phyloP scores from a whole-genome alignment of 2,329 filamentous ascomycete species.

The Shiraia bambusicola region DNA sequence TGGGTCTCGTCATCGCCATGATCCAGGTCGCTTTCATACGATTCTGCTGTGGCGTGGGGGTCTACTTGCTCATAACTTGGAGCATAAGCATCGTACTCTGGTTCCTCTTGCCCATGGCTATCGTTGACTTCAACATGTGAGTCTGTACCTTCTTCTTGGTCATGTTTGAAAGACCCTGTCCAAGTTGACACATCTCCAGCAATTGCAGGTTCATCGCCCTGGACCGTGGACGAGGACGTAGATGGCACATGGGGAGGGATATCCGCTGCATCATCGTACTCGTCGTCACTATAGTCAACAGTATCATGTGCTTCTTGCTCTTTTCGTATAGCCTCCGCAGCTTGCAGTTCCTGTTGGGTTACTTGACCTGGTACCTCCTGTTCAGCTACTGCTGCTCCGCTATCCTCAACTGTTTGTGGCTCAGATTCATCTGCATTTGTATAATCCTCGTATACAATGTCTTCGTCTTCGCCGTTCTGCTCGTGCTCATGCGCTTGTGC shows the following conservation, averaged over 20 bases:
- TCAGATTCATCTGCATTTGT: neutral
- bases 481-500: conserved; percentile 8
- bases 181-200: conserved; percentile 7
- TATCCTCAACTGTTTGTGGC: conserved; percentile 1
- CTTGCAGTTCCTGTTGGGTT: neutral
- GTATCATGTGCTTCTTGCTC: conserved; percentile 43
- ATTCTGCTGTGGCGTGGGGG: conserved; percentile 14
- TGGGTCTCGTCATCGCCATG: conserved; percentile 15
- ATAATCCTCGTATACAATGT: neutral
- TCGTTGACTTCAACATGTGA: conserved; percentile 5
- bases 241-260: conserved; percentile 18
- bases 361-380: conserved; percentile 2
- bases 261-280: conserved; percentile 26
- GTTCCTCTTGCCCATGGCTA: conserved; percentile 4
- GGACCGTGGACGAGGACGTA: conserved; percentile 37
- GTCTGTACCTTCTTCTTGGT: neutral
- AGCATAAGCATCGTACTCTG: neutral
- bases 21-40: conserved; percentile 16
- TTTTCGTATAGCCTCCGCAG: conserved; percentile 9
- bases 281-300: conserved; percentile 56
- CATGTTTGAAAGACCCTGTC: neutral
- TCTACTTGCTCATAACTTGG: conserved; percentile 12
- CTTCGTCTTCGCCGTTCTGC: conserved; percentile 4
- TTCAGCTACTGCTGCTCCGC: neutral
- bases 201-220: conserved; percentile 32